Conservation (phyloP, 1,284 basidiomycete species). For the Ceratobasidium sp. region DNA sequence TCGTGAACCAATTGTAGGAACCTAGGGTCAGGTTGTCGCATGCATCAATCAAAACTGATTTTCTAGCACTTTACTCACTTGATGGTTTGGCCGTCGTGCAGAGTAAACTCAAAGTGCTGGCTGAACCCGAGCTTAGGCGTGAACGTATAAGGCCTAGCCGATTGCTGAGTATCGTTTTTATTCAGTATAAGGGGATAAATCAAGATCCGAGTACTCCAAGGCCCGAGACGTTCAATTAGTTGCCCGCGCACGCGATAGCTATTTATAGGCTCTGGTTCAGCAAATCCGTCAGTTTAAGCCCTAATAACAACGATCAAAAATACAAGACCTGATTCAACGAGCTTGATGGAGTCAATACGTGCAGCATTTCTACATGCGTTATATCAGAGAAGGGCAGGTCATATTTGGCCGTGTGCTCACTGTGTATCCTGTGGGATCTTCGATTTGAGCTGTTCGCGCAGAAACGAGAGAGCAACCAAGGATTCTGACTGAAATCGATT, state of each 20-base stretch:
- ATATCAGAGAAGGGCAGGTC: no score
- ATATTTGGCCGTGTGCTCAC: no score
- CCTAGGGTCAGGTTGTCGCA: slow-evolving; percentile 5
- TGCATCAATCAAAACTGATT: not conserved
- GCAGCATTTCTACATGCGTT: no score
- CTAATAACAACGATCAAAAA: no score
- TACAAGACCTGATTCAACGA: no score
- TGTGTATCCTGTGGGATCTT: not conserved
- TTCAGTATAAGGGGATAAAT: slow-evolving; percentile 41
- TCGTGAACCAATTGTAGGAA: slow-evolving; percentile 26
- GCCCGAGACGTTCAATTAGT: not conserved
- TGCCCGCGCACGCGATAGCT: not conserved
- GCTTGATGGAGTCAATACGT: no score
- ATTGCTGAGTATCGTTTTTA: slow-evolving; percentile 39
- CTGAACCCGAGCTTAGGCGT: slow-evolving; percentile 3
- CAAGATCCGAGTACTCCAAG: slow-evolving; percentile 1
- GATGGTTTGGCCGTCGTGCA: not conserved
- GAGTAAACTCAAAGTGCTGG: slow-evolving; percentile 9
- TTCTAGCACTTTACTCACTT: not conserved
- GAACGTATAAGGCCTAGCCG: slow-evolving; percentile 13
- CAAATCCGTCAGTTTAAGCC: slow-evolving; percentile 32
- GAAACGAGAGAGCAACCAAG: not conserved
- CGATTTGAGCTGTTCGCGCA: not conserved
- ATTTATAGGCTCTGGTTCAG: slow-evolving; percentile 19
- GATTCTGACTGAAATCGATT: not conserved